Conservation (phyloP, 2,329 filamentous ascomycete genomes). For the Alternaria gansuensis region DNA sequence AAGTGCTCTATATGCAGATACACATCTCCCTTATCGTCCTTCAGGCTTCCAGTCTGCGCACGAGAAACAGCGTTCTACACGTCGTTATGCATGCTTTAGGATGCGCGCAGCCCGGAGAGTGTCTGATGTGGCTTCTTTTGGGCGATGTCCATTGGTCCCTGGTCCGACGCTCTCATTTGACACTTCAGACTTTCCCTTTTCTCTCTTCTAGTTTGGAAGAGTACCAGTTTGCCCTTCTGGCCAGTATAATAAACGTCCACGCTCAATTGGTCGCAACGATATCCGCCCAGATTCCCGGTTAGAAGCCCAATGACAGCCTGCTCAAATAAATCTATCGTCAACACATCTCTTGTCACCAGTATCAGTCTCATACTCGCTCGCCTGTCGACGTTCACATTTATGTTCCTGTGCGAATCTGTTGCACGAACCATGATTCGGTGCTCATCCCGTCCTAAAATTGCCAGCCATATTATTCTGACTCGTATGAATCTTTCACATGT, state of each 20-base stretch:
- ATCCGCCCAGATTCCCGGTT: constrained; percentile 25
- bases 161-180: constrained; percentile 4
- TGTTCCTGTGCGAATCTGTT: background rate
- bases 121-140: background rate
- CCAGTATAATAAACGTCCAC: constrained; percentile 42
- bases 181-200: background rate
- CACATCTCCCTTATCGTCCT: constrained; percentile 29
- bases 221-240: constrained; percentile 25
- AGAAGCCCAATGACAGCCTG: constrained; percentile 43
- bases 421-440: background rate
- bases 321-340: constrained; percentile 51
- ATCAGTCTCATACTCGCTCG: constrained; percentile 34
- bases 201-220: background rate
- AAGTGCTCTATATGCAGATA: constrained; percentile 62
- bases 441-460: constrained; percentile 17
- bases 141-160: background rate
- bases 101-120: constrained; percentile 15
- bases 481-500: constrained; percentile 37
- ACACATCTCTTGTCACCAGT: constrained; percentile 51
- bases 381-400: background rate
- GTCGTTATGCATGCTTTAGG: constrained; percentile 49
- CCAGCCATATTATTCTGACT: constrained; percentile 57
- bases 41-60: constrained; percentile 36
- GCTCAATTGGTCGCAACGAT: constrained; percentile 22
- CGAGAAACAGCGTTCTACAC: constrained; percentile 59